Conservation (phyloP, 1,284 basidiomycete genomes). For the Trichosporon ovoides region DNA sequence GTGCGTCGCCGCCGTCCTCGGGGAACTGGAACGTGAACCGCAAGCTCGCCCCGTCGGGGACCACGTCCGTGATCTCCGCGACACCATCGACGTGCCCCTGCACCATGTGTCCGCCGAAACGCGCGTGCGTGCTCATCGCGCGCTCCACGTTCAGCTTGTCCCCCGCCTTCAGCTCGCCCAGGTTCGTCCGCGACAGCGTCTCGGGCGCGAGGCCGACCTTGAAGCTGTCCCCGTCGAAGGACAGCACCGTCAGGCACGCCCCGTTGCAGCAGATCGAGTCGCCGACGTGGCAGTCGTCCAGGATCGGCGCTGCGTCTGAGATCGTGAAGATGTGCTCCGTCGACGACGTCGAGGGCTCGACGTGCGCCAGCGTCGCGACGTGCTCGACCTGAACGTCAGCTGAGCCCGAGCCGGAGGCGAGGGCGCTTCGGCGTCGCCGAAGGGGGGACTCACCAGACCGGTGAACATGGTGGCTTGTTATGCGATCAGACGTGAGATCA, state of each 20-base stretch:
- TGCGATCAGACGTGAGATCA: too few species aligned
- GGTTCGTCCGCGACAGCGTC: conserved; percentile 82
- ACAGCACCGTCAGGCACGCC: conserved; percentile 82
- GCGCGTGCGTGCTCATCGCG: conserved; percentile 83
- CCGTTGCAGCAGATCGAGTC: conserved; percentile 90
- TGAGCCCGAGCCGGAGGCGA: not conserved
- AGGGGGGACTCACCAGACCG: conserved; percentile 37
- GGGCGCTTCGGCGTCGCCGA: too few species aligned
- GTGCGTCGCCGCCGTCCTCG: conserved; percentile 56
- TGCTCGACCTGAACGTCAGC: conserved; percentile 45
- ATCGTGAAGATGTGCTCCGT: conserved; percentile 69
- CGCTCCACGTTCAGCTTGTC: conserved; percentile 88
- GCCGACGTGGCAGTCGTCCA: conserved; percentile 86
- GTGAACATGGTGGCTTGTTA: conserved; percentile 41
- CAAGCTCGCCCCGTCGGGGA: conserved; percentile 79
- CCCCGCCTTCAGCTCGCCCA: conserved; percentile 74
- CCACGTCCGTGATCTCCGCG: conserved; percentile 63
- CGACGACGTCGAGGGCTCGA: conserved; percentile 32
- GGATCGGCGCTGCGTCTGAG: conserved; percentile 63
- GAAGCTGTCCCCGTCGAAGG: conserved; percentile 71
- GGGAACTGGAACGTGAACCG: conserved; percentile 73
- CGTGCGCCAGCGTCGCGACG: conserved; percentile 37
- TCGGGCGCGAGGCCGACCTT: conserved; percentile 93
- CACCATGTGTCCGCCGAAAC: conserved; percentile 97
- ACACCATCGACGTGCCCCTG: conserved; percentile 96